Percentiles rank a stretch among this genome's conserved stretches.
Evolutionary conservation across 768 basidiomycete species (phyloP).

Genomic region (Austroboletus festivus): DNA sequence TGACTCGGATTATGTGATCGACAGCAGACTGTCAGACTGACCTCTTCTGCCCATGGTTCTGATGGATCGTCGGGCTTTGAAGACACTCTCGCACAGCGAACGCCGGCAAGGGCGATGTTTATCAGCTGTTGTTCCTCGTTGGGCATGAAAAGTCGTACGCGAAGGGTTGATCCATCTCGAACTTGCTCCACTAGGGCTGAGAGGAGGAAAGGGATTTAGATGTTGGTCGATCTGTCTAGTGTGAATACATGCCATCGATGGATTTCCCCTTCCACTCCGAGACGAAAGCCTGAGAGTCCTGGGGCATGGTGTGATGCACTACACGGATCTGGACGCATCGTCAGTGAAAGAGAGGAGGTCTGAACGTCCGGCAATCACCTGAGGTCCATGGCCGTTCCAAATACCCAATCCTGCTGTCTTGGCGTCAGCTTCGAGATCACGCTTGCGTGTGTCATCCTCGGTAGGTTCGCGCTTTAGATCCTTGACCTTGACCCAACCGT

Average conservation of each 20-base stretch:
- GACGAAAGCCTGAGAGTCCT: slow-evolving; percentile 85
- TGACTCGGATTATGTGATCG: slow-evolving; percentile 1
- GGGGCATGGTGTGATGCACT: slow-evolving; percentile 85
- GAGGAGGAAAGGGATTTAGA: slow-evolving; percentile 1
- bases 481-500: slow-evolving; percentile 93
- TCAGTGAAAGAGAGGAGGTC: neutral
- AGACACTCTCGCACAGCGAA: slow-evolving; percentile 68
- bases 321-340: slow-evolving; percentile 51
- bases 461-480: slow-evolving; percentile 81
- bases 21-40: slow-evolving; percentile 32
- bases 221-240: neutral
- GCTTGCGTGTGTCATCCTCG: slow-evolving; percentile 70
- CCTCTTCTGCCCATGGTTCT: slow-evolving; percentile 89
- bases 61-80: slow-evolving; percentile 72
- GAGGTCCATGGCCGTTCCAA: slow-evolving; percentile 81
- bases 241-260: slow-evolving; percentile 63
- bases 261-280: slow-evolving; percentile 88
- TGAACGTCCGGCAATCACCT: slow-evolving; percentile 38
- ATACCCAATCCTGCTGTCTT: slow-evolving; percentile 72
- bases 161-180: slow-evolving; percentile 86
- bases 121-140: slow-evolving; percentile 87
- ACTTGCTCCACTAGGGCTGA: slow-evolving; percentile 91
- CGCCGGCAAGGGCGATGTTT: slow-evolving; percentile 82
- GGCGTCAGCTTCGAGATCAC: slow-evolving; percentile 75
- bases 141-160: slow-evolving; percentile 84